Evolutionary conservation across 2,329 filamentous ascomycete species (phyloP), one percentile per base, ranked within the genome.

Genomic region (Neobulgaria alba): DNA sequence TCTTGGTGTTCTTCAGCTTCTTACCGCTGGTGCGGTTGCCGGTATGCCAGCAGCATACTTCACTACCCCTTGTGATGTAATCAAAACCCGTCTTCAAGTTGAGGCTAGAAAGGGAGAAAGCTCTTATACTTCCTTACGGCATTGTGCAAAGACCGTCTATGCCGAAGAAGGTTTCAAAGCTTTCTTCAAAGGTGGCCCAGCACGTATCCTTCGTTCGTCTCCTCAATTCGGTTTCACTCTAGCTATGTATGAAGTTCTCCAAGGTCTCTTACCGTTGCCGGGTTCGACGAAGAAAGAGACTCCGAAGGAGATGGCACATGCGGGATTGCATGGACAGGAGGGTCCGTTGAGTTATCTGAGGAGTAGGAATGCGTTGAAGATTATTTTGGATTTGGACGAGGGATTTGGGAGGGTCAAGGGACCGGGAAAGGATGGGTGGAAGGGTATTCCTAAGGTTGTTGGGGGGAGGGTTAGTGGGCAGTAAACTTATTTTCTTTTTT

Each of bases 221-320:
- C 92, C 92, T 12, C 92, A 98, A 61, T 98, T 98, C 62, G 92
- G 92, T 50, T 96, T 96, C 71, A 98, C 92, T 0, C 78, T 98
- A 17, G 92, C 92, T 3, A 85, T 85, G 32, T 98, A 96, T 64
- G 92, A 98, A 65, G 73, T 98, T 29, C 70, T 98, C 37, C 88
- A 95, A 67, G 84, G 71, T 46, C 39, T 79, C 32, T 66, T 96
- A 33, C 92, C 92, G 4, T 79, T 85, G 69, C 87, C 88, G 2
- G 86, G 85, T 39, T 67, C 67, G 31, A 65, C 71, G 46, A 61
- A 65, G 19, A 64, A 73, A 41, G 64, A 68, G 10, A 36, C 31
- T 7, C 65, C 42, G 26, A 67, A 74, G 41, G 69, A 67, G 14
- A 80, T 81, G 34, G 23, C 23, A 12, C 23, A 26, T 26, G 72